Evolutionary conservation across 2,329 filamentous ascomycete genomes (phyloP).

Genomic region (Cladosporium austrohemisphaericum): DNA sequence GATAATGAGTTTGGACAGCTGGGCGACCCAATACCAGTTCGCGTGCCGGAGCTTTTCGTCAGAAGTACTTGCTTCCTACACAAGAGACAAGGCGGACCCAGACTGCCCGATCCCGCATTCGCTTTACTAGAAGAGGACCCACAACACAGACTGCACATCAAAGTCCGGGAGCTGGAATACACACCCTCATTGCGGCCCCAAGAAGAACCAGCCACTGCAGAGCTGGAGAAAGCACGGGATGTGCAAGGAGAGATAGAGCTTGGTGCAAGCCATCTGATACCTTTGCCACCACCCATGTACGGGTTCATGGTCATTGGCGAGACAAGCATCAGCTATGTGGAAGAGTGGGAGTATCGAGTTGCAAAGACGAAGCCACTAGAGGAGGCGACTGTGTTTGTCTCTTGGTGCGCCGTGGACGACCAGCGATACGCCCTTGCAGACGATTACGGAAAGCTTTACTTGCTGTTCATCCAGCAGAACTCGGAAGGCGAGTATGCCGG

Average conservation of each 20-base stretch:
- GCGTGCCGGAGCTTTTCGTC: constrained; percentile 65
- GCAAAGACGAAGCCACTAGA: constrained; percentile 62
- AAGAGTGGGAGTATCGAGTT: constrained; percentile 65
- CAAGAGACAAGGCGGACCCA: constrained; percentile 40
- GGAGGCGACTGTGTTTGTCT: constrained; percentile 81
- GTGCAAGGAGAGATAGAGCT: constrained; percentile 54
- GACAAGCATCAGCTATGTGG: constrained; percentile 79
- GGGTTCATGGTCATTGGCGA: constrained; percentile 48
- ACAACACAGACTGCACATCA: constrained; percentile 53
- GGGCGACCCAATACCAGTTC: constrained; percentile 57
- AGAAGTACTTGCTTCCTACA: constrained; percentile 64
- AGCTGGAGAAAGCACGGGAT: constrained; percentile 51
- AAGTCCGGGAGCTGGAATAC: constrained; percentile 54
- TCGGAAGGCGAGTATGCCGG: constrained; percentile 63
- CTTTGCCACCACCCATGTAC: constrained; percentile 55
- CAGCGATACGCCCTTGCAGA: constrained; percentile 85
- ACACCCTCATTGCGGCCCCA: constrained; percentile 40
- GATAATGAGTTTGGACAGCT: constrained; percentile 54
- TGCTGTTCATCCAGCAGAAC: constrained; percentile 73
- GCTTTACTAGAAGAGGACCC: constrained; percentile 62
- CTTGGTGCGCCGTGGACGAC: constrained; percentile 81
- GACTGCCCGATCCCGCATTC: constrained; percentile 54
- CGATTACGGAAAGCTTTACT: constrained; percentile 79
- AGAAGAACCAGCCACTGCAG: constrained; percentile 48
- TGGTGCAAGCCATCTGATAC: constrained; percentile 60